Conservation (phyloP, 257 asterid species). For the Coffea canephora region DNA sequence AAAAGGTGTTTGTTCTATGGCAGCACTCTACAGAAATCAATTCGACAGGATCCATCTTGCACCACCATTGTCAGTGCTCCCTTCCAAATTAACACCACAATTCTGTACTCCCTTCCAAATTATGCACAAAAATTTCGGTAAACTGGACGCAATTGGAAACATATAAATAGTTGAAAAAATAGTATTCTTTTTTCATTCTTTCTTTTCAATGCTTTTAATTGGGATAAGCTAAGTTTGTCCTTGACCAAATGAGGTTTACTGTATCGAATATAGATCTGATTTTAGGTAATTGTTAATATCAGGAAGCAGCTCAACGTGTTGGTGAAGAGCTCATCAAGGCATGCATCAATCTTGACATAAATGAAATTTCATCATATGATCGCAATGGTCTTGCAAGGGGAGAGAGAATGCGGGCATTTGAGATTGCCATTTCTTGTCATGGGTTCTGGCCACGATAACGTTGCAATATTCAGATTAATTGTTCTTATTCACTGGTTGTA, state of each 20-base stretch:
- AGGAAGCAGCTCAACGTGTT: constrained; percentile 82
- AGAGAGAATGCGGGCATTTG: constrained; percentile 77
- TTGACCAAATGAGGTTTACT: background rate
- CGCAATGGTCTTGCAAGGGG: constrained; percentile 86
- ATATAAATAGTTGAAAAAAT: too few relatives aligned
- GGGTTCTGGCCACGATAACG: constrained; percentile 68
- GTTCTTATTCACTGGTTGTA: background rate
- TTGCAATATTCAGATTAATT: background rate
- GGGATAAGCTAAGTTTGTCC: background rate
- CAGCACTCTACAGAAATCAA: too few relatives aligned
- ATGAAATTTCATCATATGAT: constrained; percentile 68
- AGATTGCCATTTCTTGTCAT: constrained; percentile 62
- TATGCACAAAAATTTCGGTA: too few relatives aligned
- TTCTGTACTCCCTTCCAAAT: too few relatives aligned
- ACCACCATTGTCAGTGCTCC: too few relatives aligned
- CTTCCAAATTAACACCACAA: too few relatives aligned
- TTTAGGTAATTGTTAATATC: background rate
- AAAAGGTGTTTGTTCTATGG: too few relatives aligned
- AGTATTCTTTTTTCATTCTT: background rate
- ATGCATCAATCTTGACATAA: constrained; percentile 62
- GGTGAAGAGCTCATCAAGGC: constrained; percentile 84
- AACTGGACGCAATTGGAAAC: too few relatives aligned
- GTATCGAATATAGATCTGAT: background rate
- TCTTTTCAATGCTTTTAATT: background rate
- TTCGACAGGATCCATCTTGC: too few relatives aligned